Conservation (phyloP, 31 red algal species). For the Porphyra umbilicalis region DNA sequence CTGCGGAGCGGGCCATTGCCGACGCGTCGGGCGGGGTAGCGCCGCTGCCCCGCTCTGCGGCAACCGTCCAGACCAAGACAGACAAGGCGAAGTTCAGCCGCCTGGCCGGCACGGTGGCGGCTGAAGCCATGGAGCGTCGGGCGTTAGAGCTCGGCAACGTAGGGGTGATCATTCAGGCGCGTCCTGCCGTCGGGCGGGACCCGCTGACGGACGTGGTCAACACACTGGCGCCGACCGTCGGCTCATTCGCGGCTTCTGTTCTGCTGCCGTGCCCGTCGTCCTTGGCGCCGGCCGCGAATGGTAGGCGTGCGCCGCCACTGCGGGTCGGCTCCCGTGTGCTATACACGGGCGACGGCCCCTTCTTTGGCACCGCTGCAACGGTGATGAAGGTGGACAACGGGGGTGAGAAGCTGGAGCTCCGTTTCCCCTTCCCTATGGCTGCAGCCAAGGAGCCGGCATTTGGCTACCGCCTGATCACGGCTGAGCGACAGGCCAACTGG, state of each 20-base stretch:
- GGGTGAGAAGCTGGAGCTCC: constrained; percentile 14
- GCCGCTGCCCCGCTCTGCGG: not conserved
- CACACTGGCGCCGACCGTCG: not conserved
- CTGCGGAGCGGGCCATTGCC: not conserved
- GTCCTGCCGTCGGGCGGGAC: not conserved
- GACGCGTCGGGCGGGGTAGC: not conserved
- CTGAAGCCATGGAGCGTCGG: not conserved
- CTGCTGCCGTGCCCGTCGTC: not conserved
- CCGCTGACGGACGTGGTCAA: not conserved
- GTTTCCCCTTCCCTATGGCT: constrained; percentile 27
- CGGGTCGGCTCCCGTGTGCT: constrained; percentile 30
- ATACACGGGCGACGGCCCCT: constrained; percentile 64
- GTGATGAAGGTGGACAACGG: constrained; percentile 9
- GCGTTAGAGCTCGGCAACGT: constrained; percentile 10
- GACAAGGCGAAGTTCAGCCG: not conserved
- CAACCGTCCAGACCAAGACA: not conserved
- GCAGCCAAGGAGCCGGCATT: constrained; percentile 66
- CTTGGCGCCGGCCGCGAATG: not conserved
- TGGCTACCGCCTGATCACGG: constrained; percentile 58
- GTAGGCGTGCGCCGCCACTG: not conserved
- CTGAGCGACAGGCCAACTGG: constrained; percentile 24
- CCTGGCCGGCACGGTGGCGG: not conserved
- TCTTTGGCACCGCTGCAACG: constrained; percentile 40
- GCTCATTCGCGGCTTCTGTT: not conserved
- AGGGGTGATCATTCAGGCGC: not conserved